phyloP scores from a whole-genome alignment of 2,329 filamentous ascomycete genomes.

The Aureobasidium sp. region DNA sequence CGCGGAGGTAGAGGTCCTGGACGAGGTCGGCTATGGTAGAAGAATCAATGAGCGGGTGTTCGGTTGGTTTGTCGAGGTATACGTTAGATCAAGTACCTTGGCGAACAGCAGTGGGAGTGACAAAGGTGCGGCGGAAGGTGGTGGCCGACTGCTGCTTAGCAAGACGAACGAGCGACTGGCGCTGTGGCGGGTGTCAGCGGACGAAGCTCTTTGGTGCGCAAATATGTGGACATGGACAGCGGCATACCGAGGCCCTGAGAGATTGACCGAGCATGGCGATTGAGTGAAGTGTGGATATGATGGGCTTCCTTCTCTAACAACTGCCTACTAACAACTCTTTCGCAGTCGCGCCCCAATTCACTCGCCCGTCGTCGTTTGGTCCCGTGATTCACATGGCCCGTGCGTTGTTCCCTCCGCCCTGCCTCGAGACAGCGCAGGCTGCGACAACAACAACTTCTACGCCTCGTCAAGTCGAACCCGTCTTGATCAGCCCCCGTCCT shows the following conservation, averaged over 20 bases:
- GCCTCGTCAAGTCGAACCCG: background rate
- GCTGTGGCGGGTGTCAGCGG: slow-evolving; percentile 37
- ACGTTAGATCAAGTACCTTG: slow-evolving; percentile 45
- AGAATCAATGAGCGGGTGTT: slow-evolving; percentile 11
- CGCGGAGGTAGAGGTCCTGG: slow-evolving; percentile 94
- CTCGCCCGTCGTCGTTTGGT: background rate
- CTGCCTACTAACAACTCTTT: slow-evolving; percentile 2
- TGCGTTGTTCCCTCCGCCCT: background rate
- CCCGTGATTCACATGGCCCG: background rate
- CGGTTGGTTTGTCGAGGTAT: background rate
- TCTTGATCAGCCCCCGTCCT: background rate
- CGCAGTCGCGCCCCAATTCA: background rate
- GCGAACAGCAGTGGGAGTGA: slow-evolving; percentile 53
- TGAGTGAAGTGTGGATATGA: slow-evolving; percentile 9
- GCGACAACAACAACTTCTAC: background rate
- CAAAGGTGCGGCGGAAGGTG: slow-evolving; percentile 55
- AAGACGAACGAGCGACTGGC: slow-evolving; percentile 54
- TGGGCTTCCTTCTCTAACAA: background rate
- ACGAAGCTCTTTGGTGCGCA: background rate
- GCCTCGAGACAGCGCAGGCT: background rate
- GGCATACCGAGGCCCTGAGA: slow-evolving; percentile 52
- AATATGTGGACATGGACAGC: background rate
- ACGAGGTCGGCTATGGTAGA: slow-evolving; percentile 76
- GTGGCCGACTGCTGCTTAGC: slow-evolving; percentile 49
- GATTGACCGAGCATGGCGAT: slow-evolving; percentile 53